Evolutionary conservation across 2,329 filamentous ascomycete species (phyloP).

Genomic region (Cyanodermella asteris): DNA sequence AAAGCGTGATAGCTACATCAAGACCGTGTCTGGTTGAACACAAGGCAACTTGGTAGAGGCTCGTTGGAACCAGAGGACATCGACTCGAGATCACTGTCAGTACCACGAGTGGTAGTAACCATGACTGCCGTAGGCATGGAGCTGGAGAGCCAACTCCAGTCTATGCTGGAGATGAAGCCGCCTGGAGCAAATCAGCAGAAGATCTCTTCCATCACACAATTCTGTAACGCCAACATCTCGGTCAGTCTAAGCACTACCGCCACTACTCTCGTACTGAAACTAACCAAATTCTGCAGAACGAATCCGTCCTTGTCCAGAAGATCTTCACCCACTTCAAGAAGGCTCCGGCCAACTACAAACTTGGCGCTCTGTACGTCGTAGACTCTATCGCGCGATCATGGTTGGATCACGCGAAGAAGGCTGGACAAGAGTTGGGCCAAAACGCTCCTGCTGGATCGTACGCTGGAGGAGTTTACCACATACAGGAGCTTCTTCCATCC

Average conservation of each 20-base stretch:
- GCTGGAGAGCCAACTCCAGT: conserved; percentile 72
- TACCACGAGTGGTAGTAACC: no score
- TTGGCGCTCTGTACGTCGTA: conserved; percentile 98
- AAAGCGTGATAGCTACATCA: no score
- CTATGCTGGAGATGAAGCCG: conserved; percentile 75
- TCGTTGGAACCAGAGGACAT: no score
- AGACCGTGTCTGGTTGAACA: no score
- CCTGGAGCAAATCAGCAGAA: conserved; percentile 87
- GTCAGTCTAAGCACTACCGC: conserved; percentile 31
- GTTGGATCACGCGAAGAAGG: conserved; percentile 81
- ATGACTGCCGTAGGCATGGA: no score
- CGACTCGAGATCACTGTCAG: no score
- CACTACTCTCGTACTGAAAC: conserved; percentile 11
- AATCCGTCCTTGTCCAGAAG: conserved; percentile 86
- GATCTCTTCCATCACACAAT: conserved; percentile 64
- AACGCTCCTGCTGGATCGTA: conserved; percentile 76
- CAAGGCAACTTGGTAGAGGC: no score
- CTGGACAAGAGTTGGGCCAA: conserved; percentile 61
- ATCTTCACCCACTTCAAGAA: conserved; percentile 96
- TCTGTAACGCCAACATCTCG: conserved; percentile 80
- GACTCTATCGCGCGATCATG: conserved; percentile 98
- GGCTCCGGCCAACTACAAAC: conserved; percentile 81
- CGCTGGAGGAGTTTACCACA: conserved; percentile 85
- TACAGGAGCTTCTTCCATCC: conserved; percentile 80
- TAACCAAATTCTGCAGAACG: conserved; percentile 39